These are phyloP conservation scores for Gynostemma pentaphyllum DNA, from an alignment of 306 rosid genomes.

Conservation along the genomic window DNA sequence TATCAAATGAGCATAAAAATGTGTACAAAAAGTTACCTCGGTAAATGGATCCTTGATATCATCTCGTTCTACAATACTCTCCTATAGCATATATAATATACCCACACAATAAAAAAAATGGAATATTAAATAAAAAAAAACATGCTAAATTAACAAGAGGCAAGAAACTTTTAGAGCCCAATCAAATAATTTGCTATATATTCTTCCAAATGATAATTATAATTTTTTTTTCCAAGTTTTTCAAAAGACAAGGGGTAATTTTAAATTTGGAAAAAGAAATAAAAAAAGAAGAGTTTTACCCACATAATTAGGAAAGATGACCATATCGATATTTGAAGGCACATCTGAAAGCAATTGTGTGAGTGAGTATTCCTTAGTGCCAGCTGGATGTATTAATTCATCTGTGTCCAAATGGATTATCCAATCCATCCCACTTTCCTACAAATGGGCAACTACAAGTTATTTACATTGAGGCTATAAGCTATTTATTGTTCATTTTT, in stretches of 20 bases:
- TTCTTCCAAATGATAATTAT: too few species aligned
- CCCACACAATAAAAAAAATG: background rate
- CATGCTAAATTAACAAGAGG: background rate
- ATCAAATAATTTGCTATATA: background rate
- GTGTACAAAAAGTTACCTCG: constrained; percentile 43
- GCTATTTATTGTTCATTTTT: too few species aligned
- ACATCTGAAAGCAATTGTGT: constrained; percentile 74
- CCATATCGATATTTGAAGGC: constrained; percentile 82
- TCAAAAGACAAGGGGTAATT: too few species aligned
- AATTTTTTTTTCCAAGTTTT: too few species aligned
- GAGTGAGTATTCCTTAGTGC: constrained; percentile 66
- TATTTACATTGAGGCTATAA: too few species aligned
- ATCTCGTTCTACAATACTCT: constrained; percentile 83
- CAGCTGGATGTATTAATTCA: constrained; percentile 70
- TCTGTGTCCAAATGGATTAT: constrained; percentile 94
- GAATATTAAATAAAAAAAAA: background rate
- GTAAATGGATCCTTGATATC: constrained; percentile 90
- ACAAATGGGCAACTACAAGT: too few species aligned
- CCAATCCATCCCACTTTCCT: constrained; percentile 58
- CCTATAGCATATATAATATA: constrained; percentile 37
- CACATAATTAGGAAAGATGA: constrained; percentile 90
- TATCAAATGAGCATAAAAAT: too few species aligned
- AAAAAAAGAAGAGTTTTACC: too few species aligned
- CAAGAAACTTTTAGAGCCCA: background rate
- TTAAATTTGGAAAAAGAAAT: too few species aligned